Evolutionary conservation across 352 stramenopile genomes (phyloP).

Genomic region (Lagenidium sp.): DNA sequence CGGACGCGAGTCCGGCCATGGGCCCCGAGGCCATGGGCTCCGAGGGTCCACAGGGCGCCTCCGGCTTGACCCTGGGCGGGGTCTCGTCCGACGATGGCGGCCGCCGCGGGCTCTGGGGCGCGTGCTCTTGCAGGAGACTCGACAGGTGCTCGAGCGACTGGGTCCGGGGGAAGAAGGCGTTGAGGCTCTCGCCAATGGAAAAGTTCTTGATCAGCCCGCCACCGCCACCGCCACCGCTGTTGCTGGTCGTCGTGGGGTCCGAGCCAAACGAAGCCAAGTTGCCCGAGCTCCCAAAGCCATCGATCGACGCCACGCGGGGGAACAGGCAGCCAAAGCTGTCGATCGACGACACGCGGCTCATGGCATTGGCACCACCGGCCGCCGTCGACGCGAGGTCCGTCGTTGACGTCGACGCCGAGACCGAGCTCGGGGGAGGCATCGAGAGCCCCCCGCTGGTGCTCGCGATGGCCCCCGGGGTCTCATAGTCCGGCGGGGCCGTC

Average conservation of each 20-base stretch:
- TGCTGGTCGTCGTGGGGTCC: not conserved
- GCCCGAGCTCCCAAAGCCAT: conserved; percentile 43
- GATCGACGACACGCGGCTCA: conserved; percentile 75
- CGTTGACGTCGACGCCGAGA: not conserved
- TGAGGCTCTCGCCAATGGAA: conserved; percentile 55
- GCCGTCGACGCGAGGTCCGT: not conserved
- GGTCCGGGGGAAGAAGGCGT: conserved; percentile 67
- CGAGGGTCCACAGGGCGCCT: not conserved
- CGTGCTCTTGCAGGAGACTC: conserved; percentile 56
- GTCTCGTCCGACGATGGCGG: too few relatives aligned
- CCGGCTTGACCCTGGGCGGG: too few relatives aligned
- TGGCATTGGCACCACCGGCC: too few relatives aligned
- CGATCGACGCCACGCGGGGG: conserved; percentile 71
- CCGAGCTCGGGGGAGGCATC: not conserved
- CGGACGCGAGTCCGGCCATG: too few relatives aligned
- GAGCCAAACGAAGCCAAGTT: conserved; percentile 12
- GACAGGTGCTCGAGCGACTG: conserved; percentile 74
- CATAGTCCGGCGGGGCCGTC: too few relatives aligned
- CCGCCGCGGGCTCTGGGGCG: conserved; percentile 41
- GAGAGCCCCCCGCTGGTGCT: too few relatives aligned
- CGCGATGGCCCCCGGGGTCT: too few relatives aligned
- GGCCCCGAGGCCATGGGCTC: too few relatives aligned
- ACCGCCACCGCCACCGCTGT: conserved; percentile 3
- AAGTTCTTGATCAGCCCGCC: conserved; percentile 33
- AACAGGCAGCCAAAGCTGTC: conserved; percentile 82